Evolutionary conservation across 805 yeast species (phyloP).

Genomic region (Nakazawaea wyomingensis): DNA sequence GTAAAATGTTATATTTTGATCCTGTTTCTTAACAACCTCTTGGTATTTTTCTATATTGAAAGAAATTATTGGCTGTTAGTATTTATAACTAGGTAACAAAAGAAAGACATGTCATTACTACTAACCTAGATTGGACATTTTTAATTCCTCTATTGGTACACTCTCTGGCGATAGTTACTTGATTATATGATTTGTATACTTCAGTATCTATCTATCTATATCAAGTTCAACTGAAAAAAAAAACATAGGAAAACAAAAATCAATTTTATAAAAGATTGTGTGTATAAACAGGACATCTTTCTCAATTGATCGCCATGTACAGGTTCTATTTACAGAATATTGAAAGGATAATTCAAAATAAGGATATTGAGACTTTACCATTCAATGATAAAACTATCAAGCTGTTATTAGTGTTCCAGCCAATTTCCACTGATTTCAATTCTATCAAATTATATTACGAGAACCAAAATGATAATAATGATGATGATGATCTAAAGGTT

Average conservation of each 20-base stretch:
- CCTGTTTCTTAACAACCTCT: slow-evolving; percentile 3
- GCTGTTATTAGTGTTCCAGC: slow-evolving; percentile 6
- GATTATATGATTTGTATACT: not conserved
- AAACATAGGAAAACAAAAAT: too few relatives aligned
- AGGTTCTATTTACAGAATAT: not conserved
- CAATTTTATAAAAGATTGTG: too few relatives aligned
- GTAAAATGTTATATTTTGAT: slow-evolving; percentile 8
- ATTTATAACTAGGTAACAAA: too few relatives aligned
- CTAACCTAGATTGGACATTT: slow-evolving; percentile 2
- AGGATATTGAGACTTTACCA: not conserved
- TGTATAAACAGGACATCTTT: too few relatives aligned
- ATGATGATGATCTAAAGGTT: not conserved
- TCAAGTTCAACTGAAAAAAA: too few relatives aligned
- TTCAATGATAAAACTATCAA: not conserved
- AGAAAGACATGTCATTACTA: too few relatives aligned
- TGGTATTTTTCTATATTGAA: slow-evolving; percentile 8
- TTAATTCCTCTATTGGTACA: too few relatives aligned
- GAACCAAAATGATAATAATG: not conserved
- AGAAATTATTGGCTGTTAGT: too few relatives aligned
- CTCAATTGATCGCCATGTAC: not conserved
- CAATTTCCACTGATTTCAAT: slow-evolving; percentile 1
- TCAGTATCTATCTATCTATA: too few relatives aligned
- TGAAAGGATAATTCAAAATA: not conserved
- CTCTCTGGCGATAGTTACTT: too few relatives aligned
- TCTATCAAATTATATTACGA: not conserved